These are phyloP conservation scores for Choanephora cucurbitarum DNA, from an alignment of 371 early-diverging fungal species.

Conservation along the genomic window DNA sequence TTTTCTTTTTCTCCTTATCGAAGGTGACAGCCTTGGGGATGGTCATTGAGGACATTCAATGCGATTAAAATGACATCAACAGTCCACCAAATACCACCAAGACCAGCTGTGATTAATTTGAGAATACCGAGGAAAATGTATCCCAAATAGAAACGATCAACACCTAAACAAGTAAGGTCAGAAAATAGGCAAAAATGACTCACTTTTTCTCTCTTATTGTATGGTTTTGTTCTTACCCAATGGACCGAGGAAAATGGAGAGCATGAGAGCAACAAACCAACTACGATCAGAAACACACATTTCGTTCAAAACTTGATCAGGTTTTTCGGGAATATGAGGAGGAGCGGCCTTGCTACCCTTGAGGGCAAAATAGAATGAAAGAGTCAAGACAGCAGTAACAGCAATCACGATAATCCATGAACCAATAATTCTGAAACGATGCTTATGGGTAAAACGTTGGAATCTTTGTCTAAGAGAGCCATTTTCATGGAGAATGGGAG, in stretches of 20 bases:
- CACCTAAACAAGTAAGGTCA: constrained; percentile 25
- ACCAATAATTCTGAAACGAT: constrained; percentile 41
- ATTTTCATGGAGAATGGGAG: background rate
- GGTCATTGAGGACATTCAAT: constrained; percentile 48
- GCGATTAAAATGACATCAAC: constrained; percentile 47
- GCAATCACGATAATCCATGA: constrained; percentile 40
- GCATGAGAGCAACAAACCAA: constrained; percentile 47
- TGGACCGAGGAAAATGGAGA: constrained; percentile 53
- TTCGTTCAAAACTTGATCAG: constrained; percentile 14
- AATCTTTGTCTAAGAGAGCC: constrained; percentile 35
- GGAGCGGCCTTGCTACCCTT: constrained; percentile 5
- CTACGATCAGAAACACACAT: constrained; percentile 51
- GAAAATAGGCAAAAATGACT: background rate
- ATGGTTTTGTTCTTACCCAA: constrained; percentile 55
- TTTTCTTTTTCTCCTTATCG: too few species aligned
- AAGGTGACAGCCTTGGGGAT: constrained; percentile 47
- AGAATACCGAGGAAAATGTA: constrained; percentile 53
- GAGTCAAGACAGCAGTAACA: constrained; percentile 37
- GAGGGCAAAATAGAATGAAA: constrained; percentile 37
- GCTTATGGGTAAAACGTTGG: constrained; percentile 32
- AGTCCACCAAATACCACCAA: constrained; percentile 54
- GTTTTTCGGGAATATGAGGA: constrained; percentile 16
- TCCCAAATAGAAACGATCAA: constrained; percentile 69
- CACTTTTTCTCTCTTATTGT: background rate
- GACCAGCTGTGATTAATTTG: constrained; percentile 51